Base-by-base conservation (phyloP, 2,329 filamentous ascomycete genomes). In the Talaromyces albobiverticillius region DNA sequence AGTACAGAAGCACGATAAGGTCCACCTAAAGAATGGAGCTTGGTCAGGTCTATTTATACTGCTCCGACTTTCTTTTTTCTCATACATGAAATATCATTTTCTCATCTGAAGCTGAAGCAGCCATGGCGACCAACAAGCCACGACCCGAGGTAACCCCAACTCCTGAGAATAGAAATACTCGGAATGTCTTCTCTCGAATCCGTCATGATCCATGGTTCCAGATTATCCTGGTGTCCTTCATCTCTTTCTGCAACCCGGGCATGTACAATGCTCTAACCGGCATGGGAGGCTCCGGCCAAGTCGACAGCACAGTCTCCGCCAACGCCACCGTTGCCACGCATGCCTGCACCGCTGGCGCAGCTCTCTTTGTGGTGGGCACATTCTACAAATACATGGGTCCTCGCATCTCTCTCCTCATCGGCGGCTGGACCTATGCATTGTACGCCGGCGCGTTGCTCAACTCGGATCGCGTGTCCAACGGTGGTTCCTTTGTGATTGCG, bases 161-260 rank as follows among this genome's bases (percentile, higher is more conserved):
- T 29, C 26, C n/a, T 29, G 25, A 29, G 25, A 29, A 29, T 29
- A 29, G 25, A 29, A 29, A 29, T 29, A 29, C 25, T 29, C 25
- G 9, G 25, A 29, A 14, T 34, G 4, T 4, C 6, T 13, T 34
- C 13, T 14, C 8, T 34, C 31, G 31, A 34, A 34, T 10, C 9
- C 18, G 29, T 20, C 43, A 46, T 50, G 47, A 77, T 57, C 71
- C 73, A 9, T 79, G 76, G 76, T 73, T 74, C 34, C 76, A 79
- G 60, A 76, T 79, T 43, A 20, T 76, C 2, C 65, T 79, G 46
- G 78, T 79, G 52, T 75, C 73, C 61, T 67, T 79, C 46, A 78
- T 79, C 49, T 79, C 74, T 59, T 78, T 79, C 60, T 79, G 76
- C 52, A 70, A 74, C 32, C 76, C 75, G 3, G 73, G 73, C n/a